phyloP scores from a whole-genome alignment of 2,329 filamentous ascomycete species.

The Penicillium palitans region DNA sequence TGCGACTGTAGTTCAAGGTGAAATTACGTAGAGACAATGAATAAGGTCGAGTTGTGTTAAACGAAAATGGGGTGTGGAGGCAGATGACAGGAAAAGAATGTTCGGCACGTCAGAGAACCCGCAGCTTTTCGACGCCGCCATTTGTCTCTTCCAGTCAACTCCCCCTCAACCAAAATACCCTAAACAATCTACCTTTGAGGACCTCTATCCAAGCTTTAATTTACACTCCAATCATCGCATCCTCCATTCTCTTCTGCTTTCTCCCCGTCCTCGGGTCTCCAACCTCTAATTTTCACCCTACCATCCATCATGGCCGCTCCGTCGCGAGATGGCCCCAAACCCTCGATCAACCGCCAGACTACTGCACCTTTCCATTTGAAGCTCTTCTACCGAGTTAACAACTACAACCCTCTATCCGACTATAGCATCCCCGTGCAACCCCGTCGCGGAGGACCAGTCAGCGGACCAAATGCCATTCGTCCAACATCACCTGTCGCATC shows the following conservation, averaged over 20 bases:
- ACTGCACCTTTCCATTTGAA: conserved; percentile 81
- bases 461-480: conserved; percentile 45
- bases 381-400: conserved; percentile 75
- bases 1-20: not conserved
- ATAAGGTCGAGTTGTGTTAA: not conserved
- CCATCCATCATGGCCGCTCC: conserved; percentile 22
- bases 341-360: conserved; percentile 64
- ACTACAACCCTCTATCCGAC: conserved; percentile 61
- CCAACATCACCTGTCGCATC: conserved; percentile 54
- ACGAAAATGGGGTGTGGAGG: not conserved
- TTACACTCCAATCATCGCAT: not conserved
- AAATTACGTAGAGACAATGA: not conserved
- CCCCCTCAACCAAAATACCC: conserved; percentile 1
- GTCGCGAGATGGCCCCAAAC: conserved; percentile 31
- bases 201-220: not conserved
- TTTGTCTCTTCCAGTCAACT: conserved; percentile 12
- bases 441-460: conserved; percentile 26
- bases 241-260: not conserved
- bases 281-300: not conserved
- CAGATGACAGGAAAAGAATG: conserved; percentile 16
- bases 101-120: conserved; percentile 11
- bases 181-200: not conserved
- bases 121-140: conserved; percentile 20
- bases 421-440: conserved; percentile 37
- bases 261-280: not conserved